Conservation (phyloP, 176 grass and related monocot genomes). For the Alloteropsis semialata region DNA sequence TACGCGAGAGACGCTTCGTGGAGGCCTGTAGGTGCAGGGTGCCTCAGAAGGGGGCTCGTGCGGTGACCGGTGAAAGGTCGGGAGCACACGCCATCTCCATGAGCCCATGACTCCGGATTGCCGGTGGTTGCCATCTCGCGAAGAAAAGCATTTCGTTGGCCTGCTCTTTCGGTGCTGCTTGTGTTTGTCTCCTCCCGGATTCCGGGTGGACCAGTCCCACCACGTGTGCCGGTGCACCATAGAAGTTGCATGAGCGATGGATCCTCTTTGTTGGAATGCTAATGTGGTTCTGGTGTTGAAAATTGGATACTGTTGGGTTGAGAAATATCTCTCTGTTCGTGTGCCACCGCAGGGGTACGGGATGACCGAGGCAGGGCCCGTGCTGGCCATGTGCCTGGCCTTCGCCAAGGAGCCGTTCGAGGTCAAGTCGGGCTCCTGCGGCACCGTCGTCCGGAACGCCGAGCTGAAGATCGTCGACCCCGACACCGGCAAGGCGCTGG, state of each 20-base stretch:
- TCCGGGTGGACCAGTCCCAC: not conserved
- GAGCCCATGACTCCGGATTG: conserved; percentile 13
- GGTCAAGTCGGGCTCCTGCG: conserved; percentile 90
- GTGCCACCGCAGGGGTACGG: conserved; percentile 63
- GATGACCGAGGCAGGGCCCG: conserved; percentile 93
- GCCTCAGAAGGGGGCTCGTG: too few species aligned
- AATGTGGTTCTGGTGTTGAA: not conserved
- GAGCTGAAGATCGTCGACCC: conserved; percentile 83
- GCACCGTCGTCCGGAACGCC: conserved; percentile 86
- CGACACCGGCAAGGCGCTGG: conserved; percentile 51
- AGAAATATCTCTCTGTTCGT: not conserved
- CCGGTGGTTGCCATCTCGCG: conserved; percentile 18
- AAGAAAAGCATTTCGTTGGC: conserved; percentile 20
- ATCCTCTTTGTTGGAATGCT: not conserved
- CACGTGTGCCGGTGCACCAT: not conserved
- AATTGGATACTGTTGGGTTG: not conserved
- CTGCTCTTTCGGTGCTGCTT: not conserved
- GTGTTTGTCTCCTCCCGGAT: not conserved
- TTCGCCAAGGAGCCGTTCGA: conserved; percentile 77
- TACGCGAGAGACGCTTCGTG: not conserved
- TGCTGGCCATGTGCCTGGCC: conserved; percentile 90
- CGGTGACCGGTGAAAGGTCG: conserved; percentile 35
- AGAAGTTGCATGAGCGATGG: too few species aligned
- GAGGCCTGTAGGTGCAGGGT: not conserved
- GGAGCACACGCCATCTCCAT: conserved; percentile 25